Base-by-base conservation (phyloP, 768 basidiomycete species). In the Podaxis pistillaris region DNA sequence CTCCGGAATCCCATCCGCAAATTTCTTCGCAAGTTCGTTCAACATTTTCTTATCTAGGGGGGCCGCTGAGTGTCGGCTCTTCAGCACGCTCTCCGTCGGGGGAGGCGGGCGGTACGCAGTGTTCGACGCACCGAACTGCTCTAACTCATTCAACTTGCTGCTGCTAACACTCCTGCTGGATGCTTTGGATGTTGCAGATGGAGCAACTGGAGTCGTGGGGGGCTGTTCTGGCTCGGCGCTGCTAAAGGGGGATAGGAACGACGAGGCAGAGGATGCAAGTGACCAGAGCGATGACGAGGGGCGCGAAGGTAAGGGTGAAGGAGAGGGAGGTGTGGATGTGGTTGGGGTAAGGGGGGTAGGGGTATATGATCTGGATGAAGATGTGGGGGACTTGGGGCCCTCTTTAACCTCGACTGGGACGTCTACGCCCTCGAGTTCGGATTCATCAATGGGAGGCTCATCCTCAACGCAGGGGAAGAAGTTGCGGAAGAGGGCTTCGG, bases 401-500 rank as follows among this genome's bases (percentile, higher is more conserved):
- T 65, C 62, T 1, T 65, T 62, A 24, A 65, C 62, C 37, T 67
- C 64, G 4, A 62, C 63, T 47, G 33, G n/a, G 26, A 56, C 37
- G 12, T 56, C 60, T 33, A 60, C 54, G 47, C 50, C 63, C 66
- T 40, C 61, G 38, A 58, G 11, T 22, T 62, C 56, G 17, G 62
- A 46, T 17, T 67, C 63, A 1, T 74, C 75, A 37, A 62, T 38
- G 4, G 54, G 61, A 19, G 72, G 71, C n/a, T 73, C 71, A 15
- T 90, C 89, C 9, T 84, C 79, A 15, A 22, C 64, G 22, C 85
- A 90, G 0, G 93, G 93, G 87, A 94, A 94, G 77, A 94, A 94
- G 75, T 94, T 94, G 64, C 89, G 84, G 85, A 93, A 94, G 46
- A 94, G 81, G 22, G 86, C 86, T 73, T 94, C 90, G 0, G 91